These are phyloP conservation scores for Cladophialophora chaetospira DNA, from an alignment of 2,329 filamentous ascomycete species.

Conservation along the genomic window DNA sequence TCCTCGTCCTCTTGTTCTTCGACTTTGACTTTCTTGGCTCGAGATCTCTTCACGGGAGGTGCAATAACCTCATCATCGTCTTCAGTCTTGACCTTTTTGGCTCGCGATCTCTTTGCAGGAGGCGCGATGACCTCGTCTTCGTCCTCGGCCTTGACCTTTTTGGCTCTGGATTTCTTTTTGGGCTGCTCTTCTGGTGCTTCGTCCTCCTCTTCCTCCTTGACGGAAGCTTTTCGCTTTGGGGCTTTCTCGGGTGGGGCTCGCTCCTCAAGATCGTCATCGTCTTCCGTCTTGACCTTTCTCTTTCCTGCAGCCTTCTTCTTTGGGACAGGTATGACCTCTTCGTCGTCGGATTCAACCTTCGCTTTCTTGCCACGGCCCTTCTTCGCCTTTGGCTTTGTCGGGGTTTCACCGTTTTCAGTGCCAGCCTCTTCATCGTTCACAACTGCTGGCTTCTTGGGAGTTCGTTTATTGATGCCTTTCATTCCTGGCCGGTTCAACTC, in stretches of 20 bases:
- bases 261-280: slow-evolving; percentile 3
- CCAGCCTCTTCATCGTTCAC: slow-evolving; percentile 37
- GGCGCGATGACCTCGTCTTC: slow-evolving; percentile 12
- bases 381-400: slow-evolving; percentile 29
- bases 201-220: slow-evolving; percentile 35
- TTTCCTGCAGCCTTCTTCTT: slow-evolving; percentile 24
- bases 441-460: slow-evolving; percentile 37
- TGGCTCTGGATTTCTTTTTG: slow-evolving; percentile 44
- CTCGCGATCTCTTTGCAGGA: neutral
- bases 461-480: slow-evolving; percentile 60
- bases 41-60: slow-evolving; percentile 17
- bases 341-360: slow-evolving; percentile 36
- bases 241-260: slow-evolving; percentile 11
- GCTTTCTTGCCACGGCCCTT: slow-evolving; percentile 32
- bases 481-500: slow-evolving; percentile 71
- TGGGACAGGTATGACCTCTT: slow-evolving; percentile 24
- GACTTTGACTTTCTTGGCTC: slow-evolving; percentile 36
- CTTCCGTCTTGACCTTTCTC: slow-evolving; percentile 14
- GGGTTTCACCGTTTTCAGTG: slow-evolving; percentile 28
- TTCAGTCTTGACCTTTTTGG: too few species aligned
- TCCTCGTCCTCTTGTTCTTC: slow-evolving; percentile 33
- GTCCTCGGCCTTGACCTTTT: slow-evolving; percentile 49
- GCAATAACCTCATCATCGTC: neutral
- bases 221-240: slow-evolving; percentile 23
- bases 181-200: slow-evolving; percentile 32